Conservation (phyloP, 2,329 filamentous ascomycete species). For the Trichoderma asperellum region DNA sequence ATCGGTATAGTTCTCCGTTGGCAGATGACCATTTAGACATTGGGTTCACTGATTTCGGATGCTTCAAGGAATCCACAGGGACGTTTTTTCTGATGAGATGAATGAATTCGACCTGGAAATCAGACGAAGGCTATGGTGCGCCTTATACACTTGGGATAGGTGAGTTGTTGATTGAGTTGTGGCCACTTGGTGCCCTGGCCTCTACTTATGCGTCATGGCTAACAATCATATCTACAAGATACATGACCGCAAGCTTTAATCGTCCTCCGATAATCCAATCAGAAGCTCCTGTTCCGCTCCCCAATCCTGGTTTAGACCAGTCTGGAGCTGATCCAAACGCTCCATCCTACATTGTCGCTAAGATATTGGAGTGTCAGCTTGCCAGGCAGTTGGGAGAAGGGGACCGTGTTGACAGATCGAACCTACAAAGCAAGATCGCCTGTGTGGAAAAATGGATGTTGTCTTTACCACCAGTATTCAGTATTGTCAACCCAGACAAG, state of each 20-base stretch:
- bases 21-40: not conserved
- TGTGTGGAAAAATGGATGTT: conserved; percentile 14
- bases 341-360: conserved; percentile 11
- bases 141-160: conserved; percentile 15
- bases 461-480: conserved; percentile 11
- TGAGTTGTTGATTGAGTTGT: not conserved
- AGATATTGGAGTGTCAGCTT: conserved; percentile 16
- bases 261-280: conserved; percentile 4
- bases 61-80: not conserved
- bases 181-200: not conserved
- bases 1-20: not conserved
- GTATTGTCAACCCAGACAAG: not conserved
- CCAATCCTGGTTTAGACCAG: conserved; percentile 6
- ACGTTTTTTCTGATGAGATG: not conserved
- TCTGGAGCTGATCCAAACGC: not conserved
- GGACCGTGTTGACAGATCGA: not conserved
- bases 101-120: conserved; percentile 15
- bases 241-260: conserved; percentile 5
- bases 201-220: not conserved
- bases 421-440: not conserved
- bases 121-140: conserved; percentile 16
- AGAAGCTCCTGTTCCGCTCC: not conserved
- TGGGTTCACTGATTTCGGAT: not conserved
- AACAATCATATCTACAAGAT: not conserved
- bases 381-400: conserved; percentile 10